phyloP scores from a whole-genome alignment of 2,329 filamentous ascomycete genomes.

The Xylaria sp. region DNA sequence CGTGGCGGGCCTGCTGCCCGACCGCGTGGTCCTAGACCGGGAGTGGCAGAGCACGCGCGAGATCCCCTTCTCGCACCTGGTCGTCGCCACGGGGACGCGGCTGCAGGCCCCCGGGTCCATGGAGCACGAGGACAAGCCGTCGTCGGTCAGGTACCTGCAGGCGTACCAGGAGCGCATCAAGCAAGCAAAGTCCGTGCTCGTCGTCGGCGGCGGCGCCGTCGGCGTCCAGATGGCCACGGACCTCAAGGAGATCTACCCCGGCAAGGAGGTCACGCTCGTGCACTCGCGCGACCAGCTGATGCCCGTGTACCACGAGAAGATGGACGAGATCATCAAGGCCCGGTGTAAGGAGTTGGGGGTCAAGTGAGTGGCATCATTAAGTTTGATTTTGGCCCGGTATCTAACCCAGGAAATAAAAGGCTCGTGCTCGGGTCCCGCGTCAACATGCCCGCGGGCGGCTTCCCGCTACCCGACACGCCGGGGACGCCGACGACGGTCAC shows the following conservation, averaged over 20 bases:
- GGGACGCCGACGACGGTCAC: slow-evolving; percentile 30
- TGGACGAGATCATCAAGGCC: slow-evolving; percentile 43
- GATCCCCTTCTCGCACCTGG: slow-evolving; percentile 47
- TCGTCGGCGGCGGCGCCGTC: slow-evolving; percentile 52
- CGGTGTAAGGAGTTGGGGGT: slow-evolving; percentile 45
- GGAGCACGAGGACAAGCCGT: slow-evolving; percentile 36
- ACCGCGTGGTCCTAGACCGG: slow-evolving; percentile 40
- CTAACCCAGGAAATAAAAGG: slow-evolving; percentile 3
- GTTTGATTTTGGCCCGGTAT: too few species aligned
- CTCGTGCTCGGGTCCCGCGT: slow-evolving; percentile 34
- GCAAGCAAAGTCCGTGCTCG: slow-evolving; percentile 33
- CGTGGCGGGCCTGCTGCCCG: slow-evolving; percentile 34
- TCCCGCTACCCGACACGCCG: slow-evolving; percentile 15
- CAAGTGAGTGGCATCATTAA: slow-evolving; percentile 15
- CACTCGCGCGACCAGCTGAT: slow-evolving; percentile 51
- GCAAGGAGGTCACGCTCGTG: slow-evolving; percentile 50
- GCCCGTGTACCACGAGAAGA: slow-evolving; percentile 44
- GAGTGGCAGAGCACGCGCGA: slow-evolving; percentile 35
- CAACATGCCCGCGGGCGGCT: slow-evolving; percentile 32
- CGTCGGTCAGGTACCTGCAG: slow-evolving; percentile 39
- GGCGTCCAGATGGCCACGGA: slow-evolving; percentile 55
- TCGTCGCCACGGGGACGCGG: slow-evolving; percentile 48
- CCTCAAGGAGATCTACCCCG: slow-evolving; percentile 49
- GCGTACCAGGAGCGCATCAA: slow-evolving; percentile 39
- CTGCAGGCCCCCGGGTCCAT: slow-evolving; percentile 42